Evolutionary conservation across 345 rosid genomes (phyloP), one percentile per base, ranked within the genome.

Genomic region (Populus tremula): DNA sequence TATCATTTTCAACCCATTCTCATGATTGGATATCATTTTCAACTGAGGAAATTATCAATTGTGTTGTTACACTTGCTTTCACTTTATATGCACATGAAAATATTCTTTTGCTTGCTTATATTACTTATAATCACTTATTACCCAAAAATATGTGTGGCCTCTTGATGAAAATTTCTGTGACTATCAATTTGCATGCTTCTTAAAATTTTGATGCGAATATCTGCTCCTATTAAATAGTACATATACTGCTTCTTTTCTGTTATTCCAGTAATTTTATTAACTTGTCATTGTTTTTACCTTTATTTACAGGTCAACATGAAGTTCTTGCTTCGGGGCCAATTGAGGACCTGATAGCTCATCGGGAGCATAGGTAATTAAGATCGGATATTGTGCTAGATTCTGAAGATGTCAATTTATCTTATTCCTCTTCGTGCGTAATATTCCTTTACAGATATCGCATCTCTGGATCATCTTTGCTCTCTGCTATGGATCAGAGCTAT

Each of bases 261-360:
- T 16, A 39, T 78, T 45, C 23, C 50, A 39, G 31, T 70, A 23
- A 50, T 59, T 73, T 12, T 21, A 18, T 50, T 74, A 49, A 25
- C 38, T 18, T 23, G 72, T 78, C 39, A 68, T 21, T 49, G n/a
- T 14, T 64, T 17, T 41, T 70, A 74, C 79, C 74, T 77, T 76
- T 56, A 69, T 62, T 38, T 72, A 75, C 87, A 96, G 99, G 91
- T 83, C 95, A 96, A 82, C 98, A 96, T 90, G 99, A 96, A 87
- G 92, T 90, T 89, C 97, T 96, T 80, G 98, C 97, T 41, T 96
- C 98, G 31, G 99, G 99, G 67, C 99, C 99, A 53, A 93, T 96
- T 78, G 99, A 96, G 86, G 99, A 96, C 81, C 84, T 96, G 81
- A 93, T 96, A 79, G 98, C 98, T 82, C 99, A 93, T 74, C 88